Conservation (phyloP, 768 basidiomycete genomes). For the Galerina marginata region DNA sequence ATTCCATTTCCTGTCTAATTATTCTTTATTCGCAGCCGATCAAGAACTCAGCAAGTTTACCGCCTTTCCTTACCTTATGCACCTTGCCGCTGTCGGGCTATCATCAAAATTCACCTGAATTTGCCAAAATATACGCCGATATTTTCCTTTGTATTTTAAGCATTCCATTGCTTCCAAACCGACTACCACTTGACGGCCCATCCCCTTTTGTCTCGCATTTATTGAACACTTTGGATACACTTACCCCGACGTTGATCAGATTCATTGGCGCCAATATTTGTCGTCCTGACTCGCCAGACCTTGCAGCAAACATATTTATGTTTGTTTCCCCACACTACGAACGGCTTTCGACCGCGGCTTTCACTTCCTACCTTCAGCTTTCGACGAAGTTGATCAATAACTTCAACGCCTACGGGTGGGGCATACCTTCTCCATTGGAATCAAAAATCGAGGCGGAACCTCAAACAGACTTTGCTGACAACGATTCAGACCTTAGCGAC, state of each 20-base stretch:
- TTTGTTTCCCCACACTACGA: constrained; percentile 70
- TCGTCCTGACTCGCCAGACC: constrained; percentile 45
- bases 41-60: constrained; percentile 56
- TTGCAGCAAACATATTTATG: constrained; percentile 73
- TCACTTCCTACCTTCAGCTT: constrained; percentile 60
- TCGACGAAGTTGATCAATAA: constrained; percentile 54
- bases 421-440: constrained; percentile 26
- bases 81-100: constrained; percentile 44
- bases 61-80: constrained; percentile 50
- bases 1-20: too few relatives aligned
- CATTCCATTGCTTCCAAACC: constrained; percentile 80
- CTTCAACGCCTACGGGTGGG: constrained; percentile 49
- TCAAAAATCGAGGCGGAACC: neutral
- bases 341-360: constrained; percentile 45
- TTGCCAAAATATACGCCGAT: constrained; percentile 39
- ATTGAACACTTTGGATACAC: constrained; percentile 37
- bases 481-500: constrained; percentile 21
- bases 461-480: neutral
- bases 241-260: constrained; percentile 25
- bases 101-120: constrained; percentile 26
- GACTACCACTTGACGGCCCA: constrained; percentile 64
- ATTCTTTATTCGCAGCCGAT: constrained; percentile 45
- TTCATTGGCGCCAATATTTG: constrained; percentile 35
- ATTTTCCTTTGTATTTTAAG: constrained; percentile 65
- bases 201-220: constrained; percentile 70